A percentile compares a stretch with the other conserved stretches of the same genome.
Conservation (phyloP, 192 early-diverging fungal genomes). For the Kickxella alabastrina region DNA sequence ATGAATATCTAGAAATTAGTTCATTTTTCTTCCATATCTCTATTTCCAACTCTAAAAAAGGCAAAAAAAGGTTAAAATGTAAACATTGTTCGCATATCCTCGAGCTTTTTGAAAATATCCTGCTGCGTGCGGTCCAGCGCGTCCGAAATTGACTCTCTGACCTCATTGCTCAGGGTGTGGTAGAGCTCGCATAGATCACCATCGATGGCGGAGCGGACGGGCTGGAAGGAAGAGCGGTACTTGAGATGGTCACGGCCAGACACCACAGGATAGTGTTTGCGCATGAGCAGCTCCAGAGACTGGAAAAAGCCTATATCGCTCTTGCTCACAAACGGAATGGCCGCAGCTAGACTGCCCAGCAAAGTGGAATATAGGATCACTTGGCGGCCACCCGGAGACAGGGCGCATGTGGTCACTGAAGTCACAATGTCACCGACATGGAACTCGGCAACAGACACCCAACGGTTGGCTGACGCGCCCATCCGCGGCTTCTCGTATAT, state of each 20-base stretch:
- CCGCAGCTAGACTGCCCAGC: slow-evolving; percentile 76
- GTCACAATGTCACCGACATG: slow-evolving; percentile 87
- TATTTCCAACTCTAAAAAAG: no score
- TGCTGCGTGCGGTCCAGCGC: slow-evolving; percentile 77
- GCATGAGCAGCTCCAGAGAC: slow-evolving; percentile 85
- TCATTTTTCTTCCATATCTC: no score
- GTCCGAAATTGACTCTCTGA: slow-evolving; percentile 64
- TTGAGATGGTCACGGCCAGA: slow-evolving; percentile 85
- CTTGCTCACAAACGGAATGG: slow-evolving; percentile 83
- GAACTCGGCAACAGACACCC: slow-evolving; percentile 70
- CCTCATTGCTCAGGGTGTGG: slow-evolving; percentile 6
- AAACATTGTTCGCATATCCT: slow-evolving; percentile 72
- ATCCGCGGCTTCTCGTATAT: slow-evolving; percentile 77
- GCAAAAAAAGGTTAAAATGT: slow-evolving; percentile 34
- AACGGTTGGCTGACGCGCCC: slow-evolving; percentile 71
- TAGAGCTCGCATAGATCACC: slow-evolving; percentile 94
- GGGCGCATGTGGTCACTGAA: slow-evolving; percentile 67
- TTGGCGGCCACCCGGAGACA: slow-evolving; percentile 84
- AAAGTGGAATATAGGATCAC: slow-evolving; percentile 85
- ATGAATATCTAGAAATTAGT: background rate
- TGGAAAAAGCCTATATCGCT: slow-evolving; percentile 94
- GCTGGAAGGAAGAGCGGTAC: slow-evolving; percentile 76
- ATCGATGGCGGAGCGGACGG: slow-evolving; percentile 73
- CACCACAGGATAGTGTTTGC: slow-evolving; percentile 66
- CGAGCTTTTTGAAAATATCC: slow-evolving; percentile 91